Evolutionary conservation across 768 basidiomycete genomes (phyloP), one percentile per base, ranked within the genome.

Genomic region (Dioszegia aurantiaca): DNA sequence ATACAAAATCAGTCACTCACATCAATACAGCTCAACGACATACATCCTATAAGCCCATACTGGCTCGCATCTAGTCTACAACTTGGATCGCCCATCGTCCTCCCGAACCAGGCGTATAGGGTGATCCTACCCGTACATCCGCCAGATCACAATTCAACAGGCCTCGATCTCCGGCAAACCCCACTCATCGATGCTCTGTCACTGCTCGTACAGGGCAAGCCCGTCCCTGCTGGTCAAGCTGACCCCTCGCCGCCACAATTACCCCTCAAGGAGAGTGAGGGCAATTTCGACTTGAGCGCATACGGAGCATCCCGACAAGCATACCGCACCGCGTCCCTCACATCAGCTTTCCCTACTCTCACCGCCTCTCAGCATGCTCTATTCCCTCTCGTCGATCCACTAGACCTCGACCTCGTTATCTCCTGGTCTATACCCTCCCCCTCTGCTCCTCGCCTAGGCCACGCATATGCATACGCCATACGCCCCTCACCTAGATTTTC

Each of bases 331-430:
- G 24, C 39, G 2, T 51, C 61, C 16, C 63, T 78, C 14, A 14
- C 40, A 0, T 16, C 44, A 5, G 56, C 64, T 12, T 78, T 77
- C 61, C 75, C 77, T 4, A 80, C 87, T 53, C 84, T 94, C 31
- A 82, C 87, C 0, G 46, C 76, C 10, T 44, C 72, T 2, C 80
- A 81, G 0, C 79, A 84, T 0, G 72, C 74, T 30, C 82, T 91
- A 45, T 97, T 95, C 74, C 89, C 92, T 1, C 81, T 95, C 3
- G 85, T 87, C 76, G 82, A 87, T 63, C 88, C 90, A 0, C 73
- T 81, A 21, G 80, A 85, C 5, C 78, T 92, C 41, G 88, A 92
- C 71, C 66, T 92, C 43, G 62, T 88, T 56, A 63, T 94, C 42
- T 86, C 84, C 73, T 97, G 90, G 89, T 81, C 83, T 54, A 80